Percentiles rank a stretch among this genome's conserved stretches.
Conservation (phyloP, 1,284 basidiomycete species). For the Testicularia cyperi region DNA sequence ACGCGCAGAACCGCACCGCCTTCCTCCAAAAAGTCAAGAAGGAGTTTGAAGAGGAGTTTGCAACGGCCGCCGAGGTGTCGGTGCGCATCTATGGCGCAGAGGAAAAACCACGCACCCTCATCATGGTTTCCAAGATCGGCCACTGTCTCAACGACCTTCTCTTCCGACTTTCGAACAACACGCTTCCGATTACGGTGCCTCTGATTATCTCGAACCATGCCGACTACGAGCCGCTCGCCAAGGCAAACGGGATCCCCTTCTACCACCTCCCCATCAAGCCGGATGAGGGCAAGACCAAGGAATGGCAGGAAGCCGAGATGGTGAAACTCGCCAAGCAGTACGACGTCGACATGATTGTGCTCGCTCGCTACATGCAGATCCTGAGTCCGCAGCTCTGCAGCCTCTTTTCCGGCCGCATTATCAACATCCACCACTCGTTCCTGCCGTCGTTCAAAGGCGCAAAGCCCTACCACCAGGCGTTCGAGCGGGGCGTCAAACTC, state of each 20-base stretch:
- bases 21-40: conserved; percentile 27
- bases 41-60: conserved; percentile 50
- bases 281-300: conserved; percentile 52
- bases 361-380: conserved; percentile 58
- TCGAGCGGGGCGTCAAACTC: conserved; percentile 54
- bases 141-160: conserved; percentile 58
- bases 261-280: conserved; percentile 55
- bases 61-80: conserved; percentile 29
- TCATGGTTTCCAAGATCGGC: conserved; percentile 58
- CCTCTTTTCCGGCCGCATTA: conserved; percentile 47
- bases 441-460: conserved; percentile 57
- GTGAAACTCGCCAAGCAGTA: conserved; percentile 50
- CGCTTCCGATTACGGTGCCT: conserved; percentile 48
- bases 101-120: conserved; percentile 49
- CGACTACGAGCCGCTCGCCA: conserved; percentile 50
- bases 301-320: conserved; percentile 56
- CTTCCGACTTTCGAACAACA: conserved; percentile 48
- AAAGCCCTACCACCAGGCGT: conserved; percentile 58
- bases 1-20: conserved; percentile 20
- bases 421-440: conserved; percentile 60
- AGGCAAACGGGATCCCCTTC: conserved; percentile 56
- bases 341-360: conserved; percentile 56
- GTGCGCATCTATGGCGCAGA: conserved; percentile 49
- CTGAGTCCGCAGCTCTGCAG: conserved; percentile 47
- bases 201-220: conserved; percentile 57